Percentiles rank a stretch among this genome's conserved stretches.
phyloP scores from a whole-genome alignment of 148 eudicot genomes.

The Rhododendron vialii region DNA sequence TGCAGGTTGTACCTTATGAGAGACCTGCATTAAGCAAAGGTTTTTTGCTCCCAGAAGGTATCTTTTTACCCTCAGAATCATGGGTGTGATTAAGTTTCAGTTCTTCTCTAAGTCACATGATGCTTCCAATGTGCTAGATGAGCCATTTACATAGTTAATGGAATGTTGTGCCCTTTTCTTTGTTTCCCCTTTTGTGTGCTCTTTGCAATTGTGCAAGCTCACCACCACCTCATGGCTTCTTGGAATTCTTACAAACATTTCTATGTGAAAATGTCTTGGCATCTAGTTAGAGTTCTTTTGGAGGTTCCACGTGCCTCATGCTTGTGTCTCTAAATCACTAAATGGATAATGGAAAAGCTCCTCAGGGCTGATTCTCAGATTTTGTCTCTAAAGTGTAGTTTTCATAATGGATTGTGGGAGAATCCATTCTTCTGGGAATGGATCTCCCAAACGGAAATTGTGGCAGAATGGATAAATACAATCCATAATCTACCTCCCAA shows the following conservation, averaged over 20 bases:
- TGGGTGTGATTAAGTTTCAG: neutral
- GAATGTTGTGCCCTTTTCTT: neutral
- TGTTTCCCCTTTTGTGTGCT: neutral
- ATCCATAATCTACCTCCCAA: no score
- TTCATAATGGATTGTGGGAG: no score
- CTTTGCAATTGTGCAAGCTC: neutral
- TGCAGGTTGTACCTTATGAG: constrained; percentile 95
- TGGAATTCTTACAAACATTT: neutral
- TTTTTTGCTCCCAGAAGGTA: constrained; percentile 97
- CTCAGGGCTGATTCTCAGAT: no score
- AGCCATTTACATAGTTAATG: neutral
- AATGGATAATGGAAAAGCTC: no score
- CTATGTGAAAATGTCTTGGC: neutral
- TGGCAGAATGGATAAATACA: no score
- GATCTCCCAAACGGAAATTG: no score
- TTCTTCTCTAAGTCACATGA: neutral
- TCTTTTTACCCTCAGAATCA: constrained; percentile 3
- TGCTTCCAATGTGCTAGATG: neutral
- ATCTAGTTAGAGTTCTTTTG: neutral
- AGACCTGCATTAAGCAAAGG: constrained; percentile 99
- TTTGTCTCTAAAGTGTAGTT: no score
- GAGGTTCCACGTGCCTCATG: neutral
- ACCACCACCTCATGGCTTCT: neutral
- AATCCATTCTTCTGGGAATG: no score
- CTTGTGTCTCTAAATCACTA: neutral